Base-by-base conservation (phyloP, 228 moss, liverwort and hornwort species). In the Sphagnum magellanicum region DNA sequence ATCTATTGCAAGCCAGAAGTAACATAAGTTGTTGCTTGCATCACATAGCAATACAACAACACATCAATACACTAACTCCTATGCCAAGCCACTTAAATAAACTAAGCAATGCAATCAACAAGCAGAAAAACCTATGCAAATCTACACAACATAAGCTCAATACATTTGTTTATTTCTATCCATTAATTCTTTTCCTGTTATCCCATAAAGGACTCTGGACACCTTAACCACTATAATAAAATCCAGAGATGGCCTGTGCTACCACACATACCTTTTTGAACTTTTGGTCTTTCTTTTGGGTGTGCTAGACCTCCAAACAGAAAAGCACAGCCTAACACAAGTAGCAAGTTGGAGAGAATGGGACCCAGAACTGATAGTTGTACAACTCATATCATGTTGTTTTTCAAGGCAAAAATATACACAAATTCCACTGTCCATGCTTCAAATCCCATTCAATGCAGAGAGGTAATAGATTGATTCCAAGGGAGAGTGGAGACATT, bases 291-390 rank as follows among this genome's bases (percentile, higher is more conserved):
- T 86, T 91, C 32, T 61, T 81, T 72, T 11, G 74, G 71, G 65
- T 96, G 67, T 70, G 75, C 76, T 61, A 93, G 67, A 14, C 97
- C 97, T 7, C 97, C 97, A 49, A 91, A 93, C 71, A 93, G 87
- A 75, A 97, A 97, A 4, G 97, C 89, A 64, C 93, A 93, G 64
- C 97, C 97, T 13, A 97, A 72, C 8, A 97, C 97, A 67, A 97
- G 85, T 47, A 97, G 82, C 97, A 93, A 91, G 70, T 97, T 97
- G 68, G 97, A 97, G 50, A 97, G 81, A 50, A 93, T 93, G 68
- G 97, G 93, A 17, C 97, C 97, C 62, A 97, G 68, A 52, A 97
- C 91, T 61, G 97, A 93, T 64, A 97, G 80, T 72, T 97, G 93
- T 6, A 97, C 93, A 72, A 97, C 97, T 50, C 93, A 90, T 16